Conservation (phyloP, 2,329 filamentous ascomycete genomes). For the Colletotrichum sp. region DNA sequence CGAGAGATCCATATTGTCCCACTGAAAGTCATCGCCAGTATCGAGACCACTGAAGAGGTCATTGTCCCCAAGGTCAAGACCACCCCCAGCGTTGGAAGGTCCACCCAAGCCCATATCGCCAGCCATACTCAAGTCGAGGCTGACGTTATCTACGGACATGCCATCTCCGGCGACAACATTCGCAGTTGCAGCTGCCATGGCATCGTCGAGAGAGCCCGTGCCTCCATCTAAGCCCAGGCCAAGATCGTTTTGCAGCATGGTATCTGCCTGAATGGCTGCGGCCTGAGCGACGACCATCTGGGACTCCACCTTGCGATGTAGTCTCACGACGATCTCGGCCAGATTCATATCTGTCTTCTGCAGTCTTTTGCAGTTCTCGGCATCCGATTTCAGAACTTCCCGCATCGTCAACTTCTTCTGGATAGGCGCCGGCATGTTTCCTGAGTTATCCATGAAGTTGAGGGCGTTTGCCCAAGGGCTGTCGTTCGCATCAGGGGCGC, state of each 20-base stretch:
- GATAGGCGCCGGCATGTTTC: slow-evolving; percentile 38
- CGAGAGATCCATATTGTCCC: slow-evolving; percentile 41
- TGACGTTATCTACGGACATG: slow-evolving; percentile 45
- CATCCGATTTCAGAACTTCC: slow-evolving; percentile 62
- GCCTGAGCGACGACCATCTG: slow-evolving; percentile 55
- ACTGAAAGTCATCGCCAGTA: slow-evolving; percentile 49
- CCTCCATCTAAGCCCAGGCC: slow-evolving; percentile 42
- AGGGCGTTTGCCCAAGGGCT: slow-evolving; percentile 37
- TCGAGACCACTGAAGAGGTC: slow-evolving; percentile 43
- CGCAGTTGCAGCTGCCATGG: slow-evolving; percentile 43
- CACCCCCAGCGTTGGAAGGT: slow-evolving; percentile 37
- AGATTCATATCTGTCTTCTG: slow-evolving; percentile 61
- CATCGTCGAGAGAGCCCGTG: slow-evolving; percentile 39
- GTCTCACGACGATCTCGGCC: slow-evolving; percentile 67
- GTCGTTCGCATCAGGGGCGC: slow-evolving; percentile 65
- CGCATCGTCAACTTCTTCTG: slow-evolving; percentile 62
- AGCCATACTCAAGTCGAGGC: slow-evolving; percentile 52
- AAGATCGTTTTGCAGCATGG: slow-evolving; percentile 49
- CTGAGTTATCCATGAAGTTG: slow-evolving; percentile 37
- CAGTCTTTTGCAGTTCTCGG: slow-evolving; percentile 61
- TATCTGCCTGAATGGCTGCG: slow-evolving; percentile 38
- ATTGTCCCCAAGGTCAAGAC: slow-evolving; percentile 39
- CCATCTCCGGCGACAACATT: slow-evolving; percentile 39
- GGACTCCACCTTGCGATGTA: slow-evolving; percentile 69
- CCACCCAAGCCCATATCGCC: slow-evolving; percentile 43